Percentiles rank a stretch among this genome's conserved stretches.
Evolutionary conservation across 768 basidiomycete species (phyloP).

Genomic region (Multifurca ochricompacta): DNA sequence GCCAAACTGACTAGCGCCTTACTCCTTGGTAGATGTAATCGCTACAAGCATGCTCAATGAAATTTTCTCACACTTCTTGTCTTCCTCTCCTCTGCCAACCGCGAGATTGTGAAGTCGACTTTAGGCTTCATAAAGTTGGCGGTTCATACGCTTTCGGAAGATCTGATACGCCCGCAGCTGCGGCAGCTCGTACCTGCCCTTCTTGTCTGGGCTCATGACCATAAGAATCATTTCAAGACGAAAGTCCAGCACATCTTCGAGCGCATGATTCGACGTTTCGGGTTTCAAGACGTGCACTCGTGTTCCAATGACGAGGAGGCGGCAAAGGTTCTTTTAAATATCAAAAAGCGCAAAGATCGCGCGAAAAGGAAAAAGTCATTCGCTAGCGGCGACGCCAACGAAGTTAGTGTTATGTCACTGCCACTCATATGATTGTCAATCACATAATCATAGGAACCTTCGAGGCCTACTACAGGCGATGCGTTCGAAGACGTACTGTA

Average conservation of each 20-base stretch:
- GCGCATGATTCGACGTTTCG: slow-evolving; percentile 86
- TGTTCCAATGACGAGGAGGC: slow-evolving; percentile 72
- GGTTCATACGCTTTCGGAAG: slow-evolving; percentile 71
- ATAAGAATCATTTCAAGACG: slow-evolving; percentile 97
- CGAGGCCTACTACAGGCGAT: slow-evolving; percentile 50
- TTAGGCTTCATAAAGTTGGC: slow-evolving; percentile 93
- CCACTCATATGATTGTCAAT: not conserved
- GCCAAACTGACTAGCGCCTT: not conserved
- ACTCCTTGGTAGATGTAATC: slow-evolving; percentile 46
- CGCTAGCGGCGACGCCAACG: slow-evolving; percentile 47
- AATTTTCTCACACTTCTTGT: slow-evolving; percentile 81
- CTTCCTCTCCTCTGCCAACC: slow-evolving; percentile 88
- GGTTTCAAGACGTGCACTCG: slow-evolving; percentile 74
- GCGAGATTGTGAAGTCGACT: slow-evolving; percentile 96
- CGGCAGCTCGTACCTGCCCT: slow-evolving; percentile 74
- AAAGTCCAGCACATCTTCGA: slow-evolving; percentile 98
- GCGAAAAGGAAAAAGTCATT: slow-evolving; percentile 80
- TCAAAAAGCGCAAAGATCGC: slow-evolving; percentile 91
- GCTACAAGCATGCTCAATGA: slow-evolving; percentile 70
- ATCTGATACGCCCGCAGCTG: slow-evolving; percentile 72
- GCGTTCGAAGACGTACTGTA: slow-evolving; percentile 98
- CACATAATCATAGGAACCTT: slow-evolving; percentile 25
- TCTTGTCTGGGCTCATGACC: slow-evolving; percentile 90
- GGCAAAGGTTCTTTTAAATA: slow-evolving; percentile 83
- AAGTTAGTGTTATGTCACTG: slow-evolving; percentile 36